Base-by-base conservation (phyloP, 345 rosid genomes). In the Laguncularia racemosa region DNA sequence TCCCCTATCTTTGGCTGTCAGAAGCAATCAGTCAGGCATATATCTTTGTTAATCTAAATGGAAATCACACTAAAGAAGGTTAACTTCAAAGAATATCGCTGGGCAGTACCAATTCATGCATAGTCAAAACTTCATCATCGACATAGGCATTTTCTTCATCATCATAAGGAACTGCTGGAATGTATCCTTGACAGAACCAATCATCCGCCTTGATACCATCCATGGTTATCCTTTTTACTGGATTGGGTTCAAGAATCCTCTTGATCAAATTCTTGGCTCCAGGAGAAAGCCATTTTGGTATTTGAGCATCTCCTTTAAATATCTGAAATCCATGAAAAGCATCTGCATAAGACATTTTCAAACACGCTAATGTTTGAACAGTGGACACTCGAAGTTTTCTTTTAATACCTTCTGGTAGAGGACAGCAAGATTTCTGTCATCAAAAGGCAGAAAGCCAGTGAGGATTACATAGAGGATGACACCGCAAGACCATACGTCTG, bases 401-500 rank as follows among this genome's bases (percentile, higher is more conserved):
- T 23, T 38, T 15, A 60, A n/a, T 72, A 93, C 99, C 97, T 89
- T 93, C 57, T 89, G 93, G 69, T 89, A 93, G 50, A 93, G 88
- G 68, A 84, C 97, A 6, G 82, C 95, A 33, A 93, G 93, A 70
- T 93, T 93, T 69, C 99, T 77, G 54, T 93, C 99, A 56, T 93
- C 97, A 13, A 93, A 93, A 21, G 99, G 99, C 62, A 93, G 95
- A 66, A 71, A 85, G 50, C 97, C 99, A 0, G 84, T 89, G 47
- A 93, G 81, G 66, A 89, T 79, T 15, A 89, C 97, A 33, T 86
- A 93, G 47, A 93, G 74, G 67, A 93, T 84, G 48, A 93, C 95
- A 6, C 99, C 99, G 26, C 97, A 89, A 0, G 97, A 89, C 99
- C 99, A 89, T 64, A 82, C 73, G 71, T 93, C 99, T 10, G 97